Evolutionary conservation across 2,329 filamentous ascomycete genomes (phyloP), one percentile per base, ranked within the genome.

Genomic region (Penicillium sp.): DNA sequence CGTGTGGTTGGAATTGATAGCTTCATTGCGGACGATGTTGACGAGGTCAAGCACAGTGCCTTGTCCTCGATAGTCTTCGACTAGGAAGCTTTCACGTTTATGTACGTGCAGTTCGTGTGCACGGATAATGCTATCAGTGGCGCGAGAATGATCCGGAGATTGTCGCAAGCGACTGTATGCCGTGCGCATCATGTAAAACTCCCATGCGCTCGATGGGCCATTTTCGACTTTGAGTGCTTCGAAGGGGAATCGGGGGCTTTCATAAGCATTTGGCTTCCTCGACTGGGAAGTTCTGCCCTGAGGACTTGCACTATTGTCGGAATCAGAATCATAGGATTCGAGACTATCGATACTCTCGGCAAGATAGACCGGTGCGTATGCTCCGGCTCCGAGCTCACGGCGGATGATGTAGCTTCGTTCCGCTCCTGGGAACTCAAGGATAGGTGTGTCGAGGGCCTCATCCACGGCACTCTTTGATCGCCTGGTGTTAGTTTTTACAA

Each of bases 171-270:
- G 88, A 19, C 83, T 78, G 60, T 93, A 90, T 1, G 89, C 85
- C 51, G 91, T 84, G 1, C 90, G 87, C 78, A 97, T 91, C 73
- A 99, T 95, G 74, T 96, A 89, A 69, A 97, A 99, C 69, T 99
- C 94, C 94, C 94, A 99, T 0, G 89, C 81, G 4, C 86, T 88
- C 0, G 93, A 90, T 0, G 92, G 91, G 30, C 88, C 71, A 11
- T 71, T 84, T 75, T 99, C 94, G 85, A 96, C 92, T 74, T 99
- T 99, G 63, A 99, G 80, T 1, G 94, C 94, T 72, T 97, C 91
- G 4, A 94, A 80, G 1, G 78, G 77, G 39, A 89, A 84, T 36
- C 77, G 75, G 1, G 72, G 47, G 13, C 56, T 51, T 14, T 65
- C 61, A 30, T 55, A 61, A 19, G 56, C 59, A n/a, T 58, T 59